Evolutionary conservation across 441 rosid species (phyloP).

Genomic region (Gossypium laxum): DNA sequence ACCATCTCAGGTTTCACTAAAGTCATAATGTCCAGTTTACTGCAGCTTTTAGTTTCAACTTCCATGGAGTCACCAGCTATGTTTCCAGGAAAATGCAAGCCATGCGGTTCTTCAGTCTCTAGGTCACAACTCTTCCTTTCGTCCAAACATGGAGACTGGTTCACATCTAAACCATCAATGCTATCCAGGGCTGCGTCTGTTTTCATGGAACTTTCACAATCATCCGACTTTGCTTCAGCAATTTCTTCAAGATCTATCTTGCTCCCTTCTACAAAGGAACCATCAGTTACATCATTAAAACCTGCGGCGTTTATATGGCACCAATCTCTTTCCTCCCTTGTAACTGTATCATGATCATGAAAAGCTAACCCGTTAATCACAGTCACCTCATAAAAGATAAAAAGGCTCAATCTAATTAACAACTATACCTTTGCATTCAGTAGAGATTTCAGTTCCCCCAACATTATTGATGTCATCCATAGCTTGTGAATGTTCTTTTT

Average conservation of each 20-base stretch:
- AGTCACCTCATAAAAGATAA: background rate
- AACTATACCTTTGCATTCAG: constrained; percentile 9
- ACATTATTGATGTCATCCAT: constrained; percentile 5
- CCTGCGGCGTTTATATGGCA: background rate
- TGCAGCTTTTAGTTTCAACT: background rate
- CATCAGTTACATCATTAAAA: constrained; percentile 4
- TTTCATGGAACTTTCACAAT: background rate
- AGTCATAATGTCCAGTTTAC: background rate
- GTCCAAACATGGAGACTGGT: constrained; percentile 1
- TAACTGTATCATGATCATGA: background rate
- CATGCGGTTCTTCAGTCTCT: constrained; percentile 10
- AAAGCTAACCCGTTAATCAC: background rate
- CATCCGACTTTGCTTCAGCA: background rate
- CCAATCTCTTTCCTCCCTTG: background rate
- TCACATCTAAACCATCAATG: background rate
- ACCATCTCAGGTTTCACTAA: constrained; percentile 7
- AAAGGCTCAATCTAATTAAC: background rate
- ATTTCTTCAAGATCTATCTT: background rate
- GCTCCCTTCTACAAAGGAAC: constrained; percentile 7
- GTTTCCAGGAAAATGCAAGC: constrained; percentile 5
- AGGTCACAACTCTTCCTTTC: background rate
- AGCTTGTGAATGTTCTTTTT: constrained; percentile 4
- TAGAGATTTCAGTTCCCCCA: background rate
- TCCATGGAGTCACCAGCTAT: constrained; percentile 5
- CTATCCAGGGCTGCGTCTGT: background rate